Percentiles rank a stretch among this genome's conserved stretches.
phyloP scores from a whole-genome alignment of 371 early-diverging fungal genomes.

The Haplosporangium sp. region DNA sequence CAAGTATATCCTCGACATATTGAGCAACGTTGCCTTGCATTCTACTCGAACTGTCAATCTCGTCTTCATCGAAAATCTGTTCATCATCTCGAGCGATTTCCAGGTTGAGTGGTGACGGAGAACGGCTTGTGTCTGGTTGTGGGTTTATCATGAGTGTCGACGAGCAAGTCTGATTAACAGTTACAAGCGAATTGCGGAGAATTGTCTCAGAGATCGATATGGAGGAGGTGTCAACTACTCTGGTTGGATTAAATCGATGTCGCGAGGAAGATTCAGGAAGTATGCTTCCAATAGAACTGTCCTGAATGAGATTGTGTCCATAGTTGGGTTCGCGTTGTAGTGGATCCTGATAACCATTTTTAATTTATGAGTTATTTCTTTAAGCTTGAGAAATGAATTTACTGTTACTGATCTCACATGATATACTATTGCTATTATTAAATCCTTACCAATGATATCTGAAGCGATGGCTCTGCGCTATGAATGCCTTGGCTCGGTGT shows the following conservation, averaged over 20 bases:
- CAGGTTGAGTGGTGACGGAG: conserved; percentile 14
- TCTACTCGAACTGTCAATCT: not conserved
- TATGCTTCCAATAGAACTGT: too few species aligned
- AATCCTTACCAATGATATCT: not conserved
- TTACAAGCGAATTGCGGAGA: not conserved
- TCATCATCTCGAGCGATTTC: not conserved
- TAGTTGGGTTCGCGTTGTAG: not conserved
- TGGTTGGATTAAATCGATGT: not conserved
- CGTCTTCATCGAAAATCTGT: not conserved
- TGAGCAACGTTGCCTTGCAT: not conserved
- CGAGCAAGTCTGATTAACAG: not conserved
- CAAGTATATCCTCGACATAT: not conserved
- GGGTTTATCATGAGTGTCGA: not conserved
- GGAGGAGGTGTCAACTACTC: not conserved
- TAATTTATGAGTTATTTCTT: not conserved
- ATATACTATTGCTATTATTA: not conserved
- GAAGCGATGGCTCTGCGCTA: not conserved
- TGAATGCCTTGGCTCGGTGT: conserved; percentile 18
- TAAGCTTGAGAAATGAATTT: not conserved
- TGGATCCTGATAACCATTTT: not conserved
- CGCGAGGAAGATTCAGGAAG: not conserved
- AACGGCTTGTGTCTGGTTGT: not conserved
- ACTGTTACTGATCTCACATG: not conserved
- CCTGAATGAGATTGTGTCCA: not conserved
- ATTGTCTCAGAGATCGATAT: not conserved